A percentile compares a stretch with the other conserved stretches of the same genome.
Evolutionary conservation across 2,329 filamentous ascomycete genomes (phyloP).

Genomic region (Neoscytalidium dimidiatum): DNA sequence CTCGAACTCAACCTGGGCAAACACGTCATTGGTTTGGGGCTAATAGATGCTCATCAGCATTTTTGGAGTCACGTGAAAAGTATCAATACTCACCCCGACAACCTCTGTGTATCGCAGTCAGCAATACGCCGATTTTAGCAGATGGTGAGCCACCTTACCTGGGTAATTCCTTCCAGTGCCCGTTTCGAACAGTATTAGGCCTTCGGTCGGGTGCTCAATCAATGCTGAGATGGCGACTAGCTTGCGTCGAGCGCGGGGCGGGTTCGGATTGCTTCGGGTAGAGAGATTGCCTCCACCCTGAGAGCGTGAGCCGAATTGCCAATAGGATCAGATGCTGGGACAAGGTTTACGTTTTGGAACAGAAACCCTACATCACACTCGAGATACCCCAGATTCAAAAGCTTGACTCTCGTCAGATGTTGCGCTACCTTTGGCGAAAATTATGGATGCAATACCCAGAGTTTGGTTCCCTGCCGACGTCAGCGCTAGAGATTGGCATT

Average conservation of each 20-base stretch:
- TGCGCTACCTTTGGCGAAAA: background rate
- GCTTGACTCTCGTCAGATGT: slow-evolving; percentile 21
- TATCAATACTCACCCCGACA: background rate
- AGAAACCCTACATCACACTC: slow-evolving; percentile 39
- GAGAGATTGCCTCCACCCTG: slow-evolving; percentile 27
- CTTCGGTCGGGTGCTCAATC: slow-evolving; percentile 35
- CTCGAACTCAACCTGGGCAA: slow-evolving; percentile 31
- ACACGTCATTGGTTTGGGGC: slow-evolving; percentile 36
- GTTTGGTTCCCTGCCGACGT: slow-evolving; percentile 34
- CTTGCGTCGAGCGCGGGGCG: slow-evolving; percentile 29
- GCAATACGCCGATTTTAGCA: background rate
- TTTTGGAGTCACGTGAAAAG: background rate
- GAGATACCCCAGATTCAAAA: slow-evolving; percentile 36
- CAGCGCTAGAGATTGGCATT: background rate
- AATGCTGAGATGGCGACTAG: slow-evolving; percentile 33
- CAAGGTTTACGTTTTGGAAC: slow-evolving; percentile 34
- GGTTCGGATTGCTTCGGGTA: slow-evolving; percentile 31
- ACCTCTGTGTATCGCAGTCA: background rate
- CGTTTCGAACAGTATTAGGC: slow-evolving; percentile 39
- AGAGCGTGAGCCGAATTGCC: background rate
- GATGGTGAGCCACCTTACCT: slow-evolving; percentile 24
- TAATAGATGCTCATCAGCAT: slow-evolving; percentile 23
- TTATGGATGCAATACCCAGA: slow-evolving; percentile 30
- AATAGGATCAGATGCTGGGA: slow-evolving; percentile 22
- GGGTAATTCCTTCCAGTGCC: slow-evolving; percentile 37